phyloP scores from a whole-genome alignment of 2,329 filamentous ascomycete species.

The Neonectria magnoliae region DNA sequence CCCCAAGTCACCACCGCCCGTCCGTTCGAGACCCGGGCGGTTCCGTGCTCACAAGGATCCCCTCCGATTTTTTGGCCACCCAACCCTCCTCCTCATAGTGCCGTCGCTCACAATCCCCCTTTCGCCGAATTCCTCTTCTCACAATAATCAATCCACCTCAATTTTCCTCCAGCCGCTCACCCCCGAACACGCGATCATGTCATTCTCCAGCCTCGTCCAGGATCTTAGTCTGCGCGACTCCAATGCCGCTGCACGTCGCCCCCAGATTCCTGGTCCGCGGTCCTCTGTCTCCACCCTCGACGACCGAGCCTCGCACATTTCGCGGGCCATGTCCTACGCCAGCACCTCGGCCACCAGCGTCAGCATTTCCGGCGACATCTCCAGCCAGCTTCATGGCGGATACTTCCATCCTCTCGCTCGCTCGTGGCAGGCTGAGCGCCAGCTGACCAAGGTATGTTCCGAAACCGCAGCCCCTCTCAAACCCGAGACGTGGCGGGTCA shows the following conservation, averaged over 20 bases:
- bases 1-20: background rate
- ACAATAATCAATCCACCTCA: slow-evolving; percentile 13
- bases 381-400: slow-evolving; percentile 83
- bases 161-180: slow-evolving; percentile 7
- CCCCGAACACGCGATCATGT: slow-evolving; percentile 57
- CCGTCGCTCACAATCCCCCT: slow-evolving; percentile 23
- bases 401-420: slow-evolving; percentile 83
- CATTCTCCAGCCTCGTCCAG: slow-evolving; percentile 74
- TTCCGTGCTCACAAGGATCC: slow-evolving; percentile 33
- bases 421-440: slow-evolving; percentile 84
- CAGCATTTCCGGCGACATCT: slow-evolving; percentile 79
- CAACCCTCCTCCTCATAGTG: slow-evolving; percentile 14
- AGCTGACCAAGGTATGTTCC: slow-evolving; percentile 79
- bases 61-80: slow-evolving; percentile 40
- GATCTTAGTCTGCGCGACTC: slow-evolving; percentile 69
- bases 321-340: slow-evolving; percentile 71
- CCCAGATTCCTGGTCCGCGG: slow-evolving; percentile 51
- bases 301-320: slow-evolving; percentile 69
- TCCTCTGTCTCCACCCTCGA: slow-evolving; percentile 66
- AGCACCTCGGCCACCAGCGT: slow-evolving; percentile 75
- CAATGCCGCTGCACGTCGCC: slow-evolving; percentile 57
- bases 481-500: background rate
- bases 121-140: slow-evolving; percentile 16
- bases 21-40: slow-evolving; percentile 26
- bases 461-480: background rate